Conservation (phyloP, 306 rosid species). For the Corylus heterophylla region DNA sequence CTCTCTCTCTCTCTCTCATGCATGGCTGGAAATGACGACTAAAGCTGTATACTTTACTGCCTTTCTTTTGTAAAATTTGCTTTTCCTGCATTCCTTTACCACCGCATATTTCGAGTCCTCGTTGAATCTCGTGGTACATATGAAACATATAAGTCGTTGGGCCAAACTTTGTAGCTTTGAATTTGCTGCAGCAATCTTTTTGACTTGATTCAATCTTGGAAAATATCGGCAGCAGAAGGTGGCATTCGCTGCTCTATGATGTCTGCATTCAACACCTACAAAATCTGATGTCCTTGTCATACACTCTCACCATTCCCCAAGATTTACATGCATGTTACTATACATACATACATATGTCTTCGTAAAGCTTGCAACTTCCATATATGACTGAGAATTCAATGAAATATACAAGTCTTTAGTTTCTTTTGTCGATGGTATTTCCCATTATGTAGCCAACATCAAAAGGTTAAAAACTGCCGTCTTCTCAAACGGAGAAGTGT, state of each 20-base stretch:
- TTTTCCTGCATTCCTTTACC: background rate
- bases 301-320: background rate
- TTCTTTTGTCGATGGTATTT: background rate
- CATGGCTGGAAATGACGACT: too few species aligned
- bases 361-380: background rate
- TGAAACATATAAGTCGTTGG: background rate
- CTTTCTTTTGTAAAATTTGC: too few species aligned
- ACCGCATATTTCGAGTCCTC: background rate
- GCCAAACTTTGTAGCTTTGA: background rate
- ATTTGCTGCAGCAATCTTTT: background rate
- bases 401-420: too few species aligned
- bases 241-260: too few species aligned
- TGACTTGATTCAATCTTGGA: background rate
- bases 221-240: background rate
- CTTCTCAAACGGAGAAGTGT: too few species aligned
- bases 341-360: background rate
- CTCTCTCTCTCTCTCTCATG: too few species aligned
- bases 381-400: background rate
- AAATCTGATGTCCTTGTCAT: background rate
- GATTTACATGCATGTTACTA: too few species aligned
- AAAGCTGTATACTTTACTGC: too few species aligned
- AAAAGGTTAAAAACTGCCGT: background rate
- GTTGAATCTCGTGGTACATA: constrained; percentile 15
- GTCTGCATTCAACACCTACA: background rate
- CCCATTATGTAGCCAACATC: background rate